Evolutionary conservation across 75 land plant species (phyloP), one percentile per base, ranked within the genome.

Genomic region (Azolla pinnata): DNA sequence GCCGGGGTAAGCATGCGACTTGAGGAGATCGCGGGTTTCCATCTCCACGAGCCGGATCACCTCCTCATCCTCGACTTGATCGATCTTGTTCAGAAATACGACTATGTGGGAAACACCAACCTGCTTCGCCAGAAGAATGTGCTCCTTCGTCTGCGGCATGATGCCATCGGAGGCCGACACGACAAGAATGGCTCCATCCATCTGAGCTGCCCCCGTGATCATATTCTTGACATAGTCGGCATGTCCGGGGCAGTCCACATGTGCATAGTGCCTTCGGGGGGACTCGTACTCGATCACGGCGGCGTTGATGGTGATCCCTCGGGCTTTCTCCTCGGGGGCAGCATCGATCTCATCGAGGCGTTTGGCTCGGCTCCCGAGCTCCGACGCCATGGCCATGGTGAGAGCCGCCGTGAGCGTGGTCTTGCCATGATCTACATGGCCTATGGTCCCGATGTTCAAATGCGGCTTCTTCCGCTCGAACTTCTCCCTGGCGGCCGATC

Each of bases 141-240:
- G 96, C 73, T 92, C 97, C 56, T 91, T 91, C 21, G 97, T 91
- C 83, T 91, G 97, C 0, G 97, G 97, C 97, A 90, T 90, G 7
- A 93, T 88, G 0, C 97, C 97, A 52, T 91, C 95, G 1, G 97
- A 81, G 21, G 86, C 97, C 24, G 86, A 87, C 24, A 77, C 81
- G 19, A 88, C 97, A 12, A 91, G 78, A n/a, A 91, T 87, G 17
- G 89, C 97, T 0, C 97, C 93, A 49, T 90, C 97, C 97, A 90
- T 90, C 79, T 89, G 96, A 5, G 87, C 86, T 0, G 91, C 90
- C 7, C 88, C 91, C 10, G 87, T 90, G 40, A 90, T 91, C 93
- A 91, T 84, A 67, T 91, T 87, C 83, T 91, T 91, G 38, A 91
- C 86, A 40, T 87, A 91, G 34, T 91, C 93, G 20, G 93, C 97